Evolutionary conservation across 495 filamentous ascomycete genomes (phyloP).

Genomic region (Mytilinidion resinicola): DNA sequence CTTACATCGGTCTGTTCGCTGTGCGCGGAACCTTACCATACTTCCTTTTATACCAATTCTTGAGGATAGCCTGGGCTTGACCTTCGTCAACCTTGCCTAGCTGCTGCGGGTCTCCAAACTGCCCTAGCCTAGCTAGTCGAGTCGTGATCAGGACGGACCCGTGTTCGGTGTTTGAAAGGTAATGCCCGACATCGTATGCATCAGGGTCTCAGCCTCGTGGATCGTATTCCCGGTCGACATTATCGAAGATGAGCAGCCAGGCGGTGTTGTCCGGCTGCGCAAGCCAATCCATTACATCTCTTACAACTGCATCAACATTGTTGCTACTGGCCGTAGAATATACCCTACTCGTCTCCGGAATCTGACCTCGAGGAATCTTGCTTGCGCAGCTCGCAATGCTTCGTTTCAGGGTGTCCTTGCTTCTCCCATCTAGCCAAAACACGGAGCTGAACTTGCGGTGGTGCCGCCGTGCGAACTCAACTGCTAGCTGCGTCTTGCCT

Average conservation of each 20-base stretch:
- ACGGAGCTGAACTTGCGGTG: constrained; percentile 18
- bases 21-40: constrained; percentile 10
- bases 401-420: constrained; percentile 19
- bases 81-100: constrained; percentile 25
- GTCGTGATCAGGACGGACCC: constrained; percentile 43
- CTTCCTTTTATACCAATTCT: constrained; percentile 14
- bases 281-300: constrained; percentile 37
- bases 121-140: constrained; percentile 28
- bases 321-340: background rate
- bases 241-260: constrained; percentile 36
- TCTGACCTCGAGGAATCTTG: constrained; percentile 11
- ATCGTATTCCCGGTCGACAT: constrained; percentile 26
- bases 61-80: constrained; percentile 19
- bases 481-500: no score
- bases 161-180: constrained; percentile 34
- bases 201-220: constrained; percentile 11
- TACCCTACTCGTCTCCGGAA: constrained; percentile 2
- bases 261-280: constrained; percentile 24
- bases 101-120: constrained; percentile 14
- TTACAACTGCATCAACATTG: constrained; percentile 25
- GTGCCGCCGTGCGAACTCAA: constrained; percentile 21
- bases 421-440: constrained; percentile 24
- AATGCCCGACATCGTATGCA: constrained; percentile 35
- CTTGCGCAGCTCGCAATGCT: constrained; percentile 15
- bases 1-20: constrained; percentile 1